These are phyloP conservation scores for Suzukiozyma palmioleophila DNA, from an alignment of 1,139 yeast species.

Conservation along the genomic window DNA sequence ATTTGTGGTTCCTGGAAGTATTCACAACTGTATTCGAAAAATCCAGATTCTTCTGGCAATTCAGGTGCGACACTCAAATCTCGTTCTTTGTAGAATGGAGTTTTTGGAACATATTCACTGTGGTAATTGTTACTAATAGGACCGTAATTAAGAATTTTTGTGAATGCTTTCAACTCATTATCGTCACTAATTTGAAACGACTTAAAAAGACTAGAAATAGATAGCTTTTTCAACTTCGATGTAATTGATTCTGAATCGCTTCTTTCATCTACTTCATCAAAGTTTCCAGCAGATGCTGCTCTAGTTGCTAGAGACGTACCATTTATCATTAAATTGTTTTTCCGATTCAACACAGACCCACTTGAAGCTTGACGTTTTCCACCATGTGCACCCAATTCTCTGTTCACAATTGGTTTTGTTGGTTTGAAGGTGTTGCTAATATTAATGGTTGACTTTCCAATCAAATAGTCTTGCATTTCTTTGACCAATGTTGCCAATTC, in stretches of 20 bases:
- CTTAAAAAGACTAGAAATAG: slow-evolving; percentile 41
- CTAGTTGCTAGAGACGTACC: slow-evolving; percentile 27
- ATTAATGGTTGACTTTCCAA: slow-evolving; percentile 47
- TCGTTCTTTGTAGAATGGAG: slow-evolving; percentile 48
- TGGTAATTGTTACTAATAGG: slow-evolving; percentile 48
- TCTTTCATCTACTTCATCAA: slow-evolving; percentile 12
- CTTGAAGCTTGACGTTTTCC: slow-evolving; percentile 32
- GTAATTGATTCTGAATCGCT: slow-evolving; percentile 34
- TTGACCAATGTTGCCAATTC: slow-evolving; percentile 60
- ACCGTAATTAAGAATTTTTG: slow-evolving; percentile 33
- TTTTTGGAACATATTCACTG: slow-evolving; percentile 44
- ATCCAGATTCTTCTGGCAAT: slow-evolving; percentile 68
- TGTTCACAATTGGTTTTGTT: slow-evolving; percentile 27
- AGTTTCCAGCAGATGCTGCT: slow-evolving; percentile 29
- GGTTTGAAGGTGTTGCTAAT: slow-evolving; percentile 40
- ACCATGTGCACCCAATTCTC: slow-evolving; percentile 17
- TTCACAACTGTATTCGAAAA: slow-evolving; percentile 85
- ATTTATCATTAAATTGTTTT: slow-evolving; percentile 26
- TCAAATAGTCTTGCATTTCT: slow-evolving; percentile 61
- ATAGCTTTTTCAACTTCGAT: slow-evolving; percentile 34
- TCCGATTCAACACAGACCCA: slow-evolving; percentile 27
- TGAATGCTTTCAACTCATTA: slow-evolving; percentile 33
- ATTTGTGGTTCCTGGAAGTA: slow-evolving; percentile 97
- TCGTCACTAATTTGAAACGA: slow-evolving; percentile 42
- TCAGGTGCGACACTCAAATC: slow-evolving; percentile 34